Base-by-base conservation (phyloP, 345 rosid species). In the Cardamine chenopodiifolia region DNA sequence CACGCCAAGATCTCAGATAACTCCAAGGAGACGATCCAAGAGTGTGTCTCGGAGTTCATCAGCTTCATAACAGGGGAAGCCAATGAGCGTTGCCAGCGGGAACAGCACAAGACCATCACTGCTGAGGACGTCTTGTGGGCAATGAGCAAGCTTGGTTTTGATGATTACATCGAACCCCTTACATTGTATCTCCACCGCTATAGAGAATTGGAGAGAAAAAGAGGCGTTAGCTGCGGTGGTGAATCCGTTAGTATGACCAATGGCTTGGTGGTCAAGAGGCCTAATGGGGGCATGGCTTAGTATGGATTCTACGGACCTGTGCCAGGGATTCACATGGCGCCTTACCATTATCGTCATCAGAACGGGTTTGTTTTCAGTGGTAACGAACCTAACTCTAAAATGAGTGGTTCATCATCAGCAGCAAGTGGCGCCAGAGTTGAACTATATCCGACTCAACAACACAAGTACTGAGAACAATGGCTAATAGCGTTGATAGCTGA, bases 11-110 rank as follows among this genome's bases (percentile, higher is more conserved):
- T 91, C 73, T 89, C 98, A 0, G 98, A 94, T 10, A 97, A 94
- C 2, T 93, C 98, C 39, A 94, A 94, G 85, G 98, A 94, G 76
- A 91, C 96, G 0, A 85, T 94, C 80, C 98, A 94, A 73, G 97
- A 94, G 81, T 94, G 98, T 25, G 97, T 91, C 29, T 94, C 98
- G 0, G 98, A 91, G 85, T 94, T 80, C 90, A 94, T 94, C 85
- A 94, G 97, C 86, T 91, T 94, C 88, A 81, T 94, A 71, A 94
- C 98, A 0, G 97, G 97, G 0, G 98, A 94, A 59, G 98, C 98
- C 75, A 94, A 94, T 9, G 98, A 94, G 75, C 90, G 91, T 13
- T 94, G 98, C 87, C 97, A 90, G 80, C 81, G 86, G 0, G 98
- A 91, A 90, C 97, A 91, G 82, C 90, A 96, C 71, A 94, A 91